Percentiles rank a stretch among this genome's conserved stretches.
These are phyloP conservation scores for Gliomastix tumulicola DNA, from an alignment of 2,329 filamentous ascomycete species.

Conservation along the genomic window DNA sequence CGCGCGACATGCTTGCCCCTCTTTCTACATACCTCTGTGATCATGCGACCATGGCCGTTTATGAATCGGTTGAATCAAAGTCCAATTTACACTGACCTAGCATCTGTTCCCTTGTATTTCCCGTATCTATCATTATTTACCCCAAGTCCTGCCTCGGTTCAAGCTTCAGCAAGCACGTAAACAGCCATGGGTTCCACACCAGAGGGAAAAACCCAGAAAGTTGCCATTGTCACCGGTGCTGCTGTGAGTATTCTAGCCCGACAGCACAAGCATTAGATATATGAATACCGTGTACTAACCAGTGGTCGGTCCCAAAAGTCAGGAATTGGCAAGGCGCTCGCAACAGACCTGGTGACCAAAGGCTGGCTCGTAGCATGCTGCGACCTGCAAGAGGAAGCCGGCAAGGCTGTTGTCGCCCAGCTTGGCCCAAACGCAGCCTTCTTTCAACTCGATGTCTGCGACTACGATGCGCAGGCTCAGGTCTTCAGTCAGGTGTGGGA, in stretches of 20 bases:
- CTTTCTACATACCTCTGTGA: too few species aligned
- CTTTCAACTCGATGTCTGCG: constrained; percentile 32
- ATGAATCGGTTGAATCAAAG: too few species aligned
- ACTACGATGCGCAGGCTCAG: constrained; percentile 33
- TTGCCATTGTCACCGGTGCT: background rate
- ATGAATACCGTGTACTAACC: background rate
- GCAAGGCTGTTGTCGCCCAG: constrained; percentile 18
- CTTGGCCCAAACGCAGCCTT: constrained; percentile 31
- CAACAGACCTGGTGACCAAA: constrained; percentile 15
- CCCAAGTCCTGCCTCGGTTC: too few species aligned
- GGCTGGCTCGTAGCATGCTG: constrained; percentile 25
- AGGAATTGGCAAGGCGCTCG: constrained; percentile 36
- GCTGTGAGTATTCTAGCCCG: background rate
- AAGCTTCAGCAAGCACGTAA: too few species aligned
- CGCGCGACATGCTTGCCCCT: too few species aligned
- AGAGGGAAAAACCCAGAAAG: background rate
- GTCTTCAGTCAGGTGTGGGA: constrained; percentile 33
- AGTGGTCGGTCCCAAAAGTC: too few species aligned
- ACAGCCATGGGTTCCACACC: too few species aligned
- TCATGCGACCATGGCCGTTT: too few species aligned
- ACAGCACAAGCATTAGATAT: background rate
- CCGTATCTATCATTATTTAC: too few species aligned
- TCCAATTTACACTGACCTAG: too few species aligned
- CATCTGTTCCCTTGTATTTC: too few species aligned
- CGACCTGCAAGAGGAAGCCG: constrained; percentile 21